Evolutionary conservation across 805 yeast genomes (phyloP).

Genomic region (Pichia pseudocactophila): DNA sequence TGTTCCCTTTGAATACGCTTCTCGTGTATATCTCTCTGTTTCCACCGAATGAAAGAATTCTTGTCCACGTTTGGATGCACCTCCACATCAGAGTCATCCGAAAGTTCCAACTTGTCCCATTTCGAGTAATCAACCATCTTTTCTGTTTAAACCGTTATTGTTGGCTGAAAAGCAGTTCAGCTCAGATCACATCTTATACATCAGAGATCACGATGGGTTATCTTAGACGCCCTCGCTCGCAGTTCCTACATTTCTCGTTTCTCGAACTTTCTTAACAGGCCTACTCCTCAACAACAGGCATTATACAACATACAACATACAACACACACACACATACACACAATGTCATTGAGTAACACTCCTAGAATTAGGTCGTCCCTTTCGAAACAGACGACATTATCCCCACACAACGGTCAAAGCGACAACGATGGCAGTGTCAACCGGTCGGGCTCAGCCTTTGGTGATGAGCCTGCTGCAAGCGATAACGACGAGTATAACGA

Average conservation of each 20-base stretch:
- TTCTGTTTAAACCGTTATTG: too few relatives aligned
- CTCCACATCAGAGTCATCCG: slow-evolving; percentile 95
- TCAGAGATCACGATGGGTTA: too few relatives aligned
- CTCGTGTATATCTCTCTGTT: slow-evolving; percentile 94
- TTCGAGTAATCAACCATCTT: slow-evolving; percentile 75
- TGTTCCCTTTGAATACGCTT: slow-evolving; percentile 73
- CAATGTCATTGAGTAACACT: slow-evolving; percentile 5
- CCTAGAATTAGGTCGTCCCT: slow-evolving; percentile 10
- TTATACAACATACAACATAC: too few relatives aligned
- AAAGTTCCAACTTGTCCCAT: slow-evolving; percentile 94
- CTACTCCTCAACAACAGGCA: too few relatives aligned
- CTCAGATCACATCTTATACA: too few relatives aligned
- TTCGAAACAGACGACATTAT: slow-evolving; percentile 6
- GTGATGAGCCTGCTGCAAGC: too few relatives aligned
- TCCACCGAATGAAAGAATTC: slow-evolving; percentile 86
- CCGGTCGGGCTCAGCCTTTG: too few relatives aligned
- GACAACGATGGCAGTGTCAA: slow-evolving; percentile 1
- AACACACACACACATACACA: neutral
- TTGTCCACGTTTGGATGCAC: slow-evolving; percentile 98
- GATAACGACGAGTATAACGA: slow-evolving; percentile 13
- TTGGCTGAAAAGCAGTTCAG: too few relatives aligned
- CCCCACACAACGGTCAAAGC: neutral
- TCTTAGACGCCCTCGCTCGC: too few relatives aligned
- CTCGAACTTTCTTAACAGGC: too few relatives aligned
- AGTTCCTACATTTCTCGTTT: too few relatives aligned